Percentiles rank a stretch among this genome's conserved stretches.
Evolutionary conservation across 495 filamentous ascomycete genomes (phyloP).

Genomic region (Podospora pseudocomata): DNA sequence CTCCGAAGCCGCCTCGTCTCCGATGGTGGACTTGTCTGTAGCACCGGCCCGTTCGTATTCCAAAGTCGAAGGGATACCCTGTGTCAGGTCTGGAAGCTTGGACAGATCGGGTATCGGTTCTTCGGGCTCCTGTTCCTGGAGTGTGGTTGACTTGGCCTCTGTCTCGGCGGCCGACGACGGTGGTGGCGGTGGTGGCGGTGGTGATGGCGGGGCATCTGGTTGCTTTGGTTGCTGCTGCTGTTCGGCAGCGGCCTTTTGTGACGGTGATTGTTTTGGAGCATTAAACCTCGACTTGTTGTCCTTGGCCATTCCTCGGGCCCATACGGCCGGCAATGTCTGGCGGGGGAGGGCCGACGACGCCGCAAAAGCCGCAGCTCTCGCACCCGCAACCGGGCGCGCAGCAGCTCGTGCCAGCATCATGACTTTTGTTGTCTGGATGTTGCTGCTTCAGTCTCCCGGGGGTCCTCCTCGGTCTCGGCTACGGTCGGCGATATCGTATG

Average conservation of each 20-base stretch:
- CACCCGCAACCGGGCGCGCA: conserved; percentile 32
- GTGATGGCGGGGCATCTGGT: neutral
- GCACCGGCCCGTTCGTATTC: conserved; percentile 62
- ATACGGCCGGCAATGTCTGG: conserved; percentile 28
- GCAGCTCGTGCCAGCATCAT: conserved; percentile 45
- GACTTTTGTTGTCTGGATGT: neutral
- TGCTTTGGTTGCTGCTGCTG: too few species aligned
- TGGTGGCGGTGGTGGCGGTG: conserved; percentile 14
- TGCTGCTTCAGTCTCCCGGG: neutral
- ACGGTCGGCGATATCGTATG: neutral
- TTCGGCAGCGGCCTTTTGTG: conserved; percentile 14
- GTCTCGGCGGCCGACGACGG: conserved; percentile 18
- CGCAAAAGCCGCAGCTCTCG: conserved; percentile 26
- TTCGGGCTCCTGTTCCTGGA: conserved; percentile 20
- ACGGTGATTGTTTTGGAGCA: conserved; percentile 14
- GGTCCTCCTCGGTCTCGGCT: neutral
- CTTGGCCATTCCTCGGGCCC: conserved; percentile 42
- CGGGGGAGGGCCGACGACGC: conserved; percentile 27
- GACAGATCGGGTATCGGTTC: conserved; percentile 42
- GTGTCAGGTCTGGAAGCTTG: conserved; percentile 80
- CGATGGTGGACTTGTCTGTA: conserved; percentile 46
- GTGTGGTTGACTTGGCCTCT: conserved; percentile 9
- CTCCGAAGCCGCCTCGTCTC: conserved; percentile 50
- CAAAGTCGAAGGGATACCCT: conserved; percentile 87
- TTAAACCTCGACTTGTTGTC: conserved; percentile 32